Base-by-base conservation (phyloP, 176 grass and related monocot genomes). In the Leersia perrieri region DNA sequence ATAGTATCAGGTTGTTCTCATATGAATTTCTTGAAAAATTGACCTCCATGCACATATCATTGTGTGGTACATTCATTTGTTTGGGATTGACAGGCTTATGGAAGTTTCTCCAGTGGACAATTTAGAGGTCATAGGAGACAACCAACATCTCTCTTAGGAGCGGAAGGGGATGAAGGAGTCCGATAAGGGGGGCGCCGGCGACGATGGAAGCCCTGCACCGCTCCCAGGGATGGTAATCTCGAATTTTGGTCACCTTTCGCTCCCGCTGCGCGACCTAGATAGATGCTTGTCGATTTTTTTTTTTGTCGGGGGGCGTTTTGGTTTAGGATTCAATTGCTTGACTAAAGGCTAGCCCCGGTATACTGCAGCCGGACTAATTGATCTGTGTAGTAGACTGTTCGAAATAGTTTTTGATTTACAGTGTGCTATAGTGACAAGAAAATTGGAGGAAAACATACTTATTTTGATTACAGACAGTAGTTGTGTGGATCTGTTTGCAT, bases 171-270 rank as follows among this genome's bases (percentile, higher is more conserved):
- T 97, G 94, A 84, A 87, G 78, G 87, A 86, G 33, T 84, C 92
- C 33, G 85, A 80, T 30, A 90, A 88, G 87, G 77, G 75, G 2
- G 91, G 45, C 47, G 81, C 75, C 15, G 94, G 87, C 5, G 92
- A 90, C 58, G 92, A 94, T 18, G 89, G 87, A 55, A 90, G 58
- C 72, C 68, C 85, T 1, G 83, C 92, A 9, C 90, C 88, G 39
- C 82, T 98, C 35, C 95, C 95, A 3, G 88, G 92, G 70, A 94
- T 77, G 83, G 95, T 98, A 47, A 57, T 53, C 40, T 7, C 58
- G 38, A 11, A 34, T 41, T 32, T 3, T 53, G 18, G 7, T 6
- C 5, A 71, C 78, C 33, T 23, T 39, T 8, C 9, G 33, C 40
- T 60, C 0, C 61, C 68, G 10, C 57, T 60, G 4, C 63, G 66